phyloP scores from a whole-genome alignment of 2,329 filamentous ascomycete species.

The Coccinonectria pachysandricola region DNA sequence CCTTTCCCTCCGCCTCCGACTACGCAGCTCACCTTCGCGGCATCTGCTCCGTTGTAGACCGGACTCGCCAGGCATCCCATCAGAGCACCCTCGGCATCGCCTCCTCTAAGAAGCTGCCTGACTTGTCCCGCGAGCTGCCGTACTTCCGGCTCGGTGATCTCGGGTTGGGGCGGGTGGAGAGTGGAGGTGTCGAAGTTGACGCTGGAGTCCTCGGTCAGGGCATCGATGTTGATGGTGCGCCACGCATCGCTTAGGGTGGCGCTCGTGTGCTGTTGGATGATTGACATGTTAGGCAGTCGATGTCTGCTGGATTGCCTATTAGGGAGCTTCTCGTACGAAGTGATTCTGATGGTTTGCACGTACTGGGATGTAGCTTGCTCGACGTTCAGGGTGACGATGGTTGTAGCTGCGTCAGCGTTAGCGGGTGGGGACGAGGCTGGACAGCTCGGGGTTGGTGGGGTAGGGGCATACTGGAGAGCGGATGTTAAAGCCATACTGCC shows the following conservation, averaged over 20 bases:
- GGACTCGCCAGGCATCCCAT: conserved; percentile 75
- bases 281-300: conserved; percentile 40
- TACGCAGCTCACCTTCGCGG: conserved; percentile 47
- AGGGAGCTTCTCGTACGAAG: not conserved
- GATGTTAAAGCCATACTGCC: too few species aligned
- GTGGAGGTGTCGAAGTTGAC: conserved; percentile 85
- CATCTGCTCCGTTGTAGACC: conserved; percentile 56
- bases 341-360: conserved; percentile 2
- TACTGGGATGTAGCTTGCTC: conserved; percentile 5
- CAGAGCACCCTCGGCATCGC: conserved; percentile 79
- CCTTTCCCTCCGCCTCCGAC: too few species aligned
- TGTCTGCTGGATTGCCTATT: too few species aligned
- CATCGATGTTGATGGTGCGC: conserved; percentile 92
- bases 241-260: conserved; percentile 53
- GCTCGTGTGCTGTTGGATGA: conserved; percentile 54
- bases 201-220: conserved; percentile 79
- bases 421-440: conserved; percentile 21
- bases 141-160: conserved; percentile 67
- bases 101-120: conserved; percentile 75
- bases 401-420: conserved; percentile 24
- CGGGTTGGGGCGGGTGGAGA: conserved; percentile 65
- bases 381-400: conserved; percentile 6
- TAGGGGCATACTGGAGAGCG: too few species aligned
- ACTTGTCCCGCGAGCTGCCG: conserved; percentile 71
- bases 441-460: conserved; percentile 7